Conservation (phyloP, 1,284 basidiomycete genomes). For the Ustilago trichophora region DNA sequence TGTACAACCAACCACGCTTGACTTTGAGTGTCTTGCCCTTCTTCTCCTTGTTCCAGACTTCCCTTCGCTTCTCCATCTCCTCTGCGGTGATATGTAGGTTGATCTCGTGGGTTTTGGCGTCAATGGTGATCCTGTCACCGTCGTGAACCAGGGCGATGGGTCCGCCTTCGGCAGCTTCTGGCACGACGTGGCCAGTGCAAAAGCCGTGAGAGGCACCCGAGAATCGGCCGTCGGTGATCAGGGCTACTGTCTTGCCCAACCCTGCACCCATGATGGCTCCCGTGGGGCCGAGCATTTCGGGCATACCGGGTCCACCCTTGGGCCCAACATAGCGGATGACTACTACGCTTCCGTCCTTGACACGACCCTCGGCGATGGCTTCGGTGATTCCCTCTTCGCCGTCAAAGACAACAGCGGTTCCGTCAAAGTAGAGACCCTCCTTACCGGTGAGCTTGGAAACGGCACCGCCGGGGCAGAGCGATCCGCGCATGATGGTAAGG, state of each 20-base stretch:
- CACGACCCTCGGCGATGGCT: constrained; percentile 81
- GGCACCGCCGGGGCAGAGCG: constrained; percentile 86
- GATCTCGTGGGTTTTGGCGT: constrained; percentile 66
- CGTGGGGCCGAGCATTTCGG: constrained; percentile 83
- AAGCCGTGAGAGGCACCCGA: constrained; percentile 79
- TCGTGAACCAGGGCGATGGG: constrained; percentile 88
- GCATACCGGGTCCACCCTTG: constrained; percentile 92
- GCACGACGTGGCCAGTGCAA: constrained; percentile 90
- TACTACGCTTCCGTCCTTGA: constrained; percentile 87
- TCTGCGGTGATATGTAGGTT: constrained; percentile 37
- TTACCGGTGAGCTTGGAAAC: constrained; percentile 97
- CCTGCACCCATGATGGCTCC: constrained; percentile 76
- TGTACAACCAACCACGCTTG: constrained; percentile 47
- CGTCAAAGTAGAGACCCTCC: constrained; percentile 87
- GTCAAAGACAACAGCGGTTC: constrained; percentile 74
- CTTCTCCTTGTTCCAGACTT: constrained; percentile 39
- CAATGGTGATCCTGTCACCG: constrained; percentile 84
- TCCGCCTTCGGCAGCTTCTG: constrained; percentile 88
- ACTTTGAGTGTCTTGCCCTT: constrained; percentile 35
- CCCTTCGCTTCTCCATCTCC: constrained; percentile 20
- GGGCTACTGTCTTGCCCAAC: constrained; percentile 85
- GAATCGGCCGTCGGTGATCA: constrained; percentile 96
- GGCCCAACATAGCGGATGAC: constrained; percentile 88
- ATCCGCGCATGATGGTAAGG: constrained; percentile 87
- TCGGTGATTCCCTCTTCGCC: constrained; percentile 84